Evolutionary conservation across 371 early-diverging fungal species (phyloP).

Genomic region (Rhizopus arrhizus): DNA sequence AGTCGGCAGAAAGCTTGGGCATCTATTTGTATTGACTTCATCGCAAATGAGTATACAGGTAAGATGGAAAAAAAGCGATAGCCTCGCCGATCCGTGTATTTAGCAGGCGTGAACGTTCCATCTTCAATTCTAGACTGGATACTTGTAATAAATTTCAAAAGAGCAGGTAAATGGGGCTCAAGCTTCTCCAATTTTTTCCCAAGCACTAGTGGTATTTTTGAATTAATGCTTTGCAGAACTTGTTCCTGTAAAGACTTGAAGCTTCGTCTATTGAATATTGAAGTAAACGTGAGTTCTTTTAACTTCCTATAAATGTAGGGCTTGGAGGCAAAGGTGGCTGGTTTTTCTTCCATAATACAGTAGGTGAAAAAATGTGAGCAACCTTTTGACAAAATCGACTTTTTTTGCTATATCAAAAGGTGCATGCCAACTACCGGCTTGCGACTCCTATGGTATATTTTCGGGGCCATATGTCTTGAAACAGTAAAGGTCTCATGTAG

Average conservation of each 20-base stretch:
- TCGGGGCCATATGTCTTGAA: too few species aligned
- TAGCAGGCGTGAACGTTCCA: not conserved
- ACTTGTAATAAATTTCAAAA: not conserved
- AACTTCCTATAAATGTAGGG: not conserved
- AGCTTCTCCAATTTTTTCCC: not conserved
- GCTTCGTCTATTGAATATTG: slow-evolving; percentile 1
- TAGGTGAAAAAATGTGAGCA: too few species aligned
- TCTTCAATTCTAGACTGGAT: not conserved
- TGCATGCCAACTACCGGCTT: too few species aligned
- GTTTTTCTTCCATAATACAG: not conserved
- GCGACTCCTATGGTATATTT: too few species aligned
- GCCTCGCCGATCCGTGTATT: slow-evolving; percentile 1
- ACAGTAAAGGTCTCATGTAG: too few species aligned
- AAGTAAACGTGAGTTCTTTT: not conserved
- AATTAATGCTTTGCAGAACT: not conserved
- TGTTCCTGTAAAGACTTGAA: slow-evolving; percentile 1
- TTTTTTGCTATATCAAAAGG: too few species aligned
- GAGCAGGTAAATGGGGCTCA: not conserved
- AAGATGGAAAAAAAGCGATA: slow-evolving; percentile 4
- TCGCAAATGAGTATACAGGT: not conserved
- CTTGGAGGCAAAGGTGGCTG: slow-evolving; percentile 1
- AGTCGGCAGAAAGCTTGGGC: slow-evolving; percentile 3
- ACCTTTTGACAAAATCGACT: too few species aligned
- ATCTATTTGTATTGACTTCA: slow-evolving; percentile 1
- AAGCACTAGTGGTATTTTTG: not conserved